These are phyloP conservation scores for Gentiana straminea DNA, from an alignment of 257 asterid genomes.

Conservation along the genomic window DNA sequence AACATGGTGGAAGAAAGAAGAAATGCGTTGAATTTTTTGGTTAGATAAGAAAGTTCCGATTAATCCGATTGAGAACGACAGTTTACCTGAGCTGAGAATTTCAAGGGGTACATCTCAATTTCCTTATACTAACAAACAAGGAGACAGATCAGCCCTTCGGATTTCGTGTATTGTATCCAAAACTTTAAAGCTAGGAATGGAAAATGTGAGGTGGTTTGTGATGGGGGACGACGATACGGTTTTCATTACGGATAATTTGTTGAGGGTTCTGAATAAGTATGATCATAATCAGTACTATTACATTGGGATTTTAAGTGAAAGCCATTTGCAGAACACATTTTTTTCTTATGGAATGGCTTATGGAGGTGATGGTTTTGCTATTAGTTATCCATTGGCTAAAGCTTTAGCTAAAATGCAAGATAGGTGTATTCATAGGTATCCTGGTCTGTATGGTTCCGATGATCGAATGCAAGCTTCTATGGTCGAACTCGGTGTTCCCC, in stretches of 20 bases:
- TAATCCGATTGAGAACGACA: conserved; percentile 13
- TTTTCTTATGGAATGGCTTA: conserved; percentile 77
- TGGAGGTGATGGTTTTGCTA: conserved; percentile 91
- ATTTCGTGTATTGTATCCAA: conserved; percentile 76
- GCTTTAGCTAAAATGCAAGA: conserved; percentile 79
- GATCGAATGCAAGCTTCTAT: too few relatives aligned
- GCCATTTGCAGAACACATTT: conserved; percentile 79
- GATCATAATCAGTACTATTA: too few relatives aligned
- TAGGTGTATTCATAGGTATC: conserved; percentile 69
- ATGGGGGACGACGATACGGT: too few relatives aligned
- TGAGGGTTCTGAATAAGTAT: too few relatives aligned
- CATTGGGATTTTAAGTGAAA: conserved; percentile 73
- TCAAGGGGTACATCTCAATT: conserved; percentile 58
- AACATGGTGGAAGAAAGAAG: conserved; percentile 52
- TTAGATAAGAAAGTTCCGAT: conserved; percentile 39
- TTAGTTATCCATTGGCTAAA: conserved; percentile 75
- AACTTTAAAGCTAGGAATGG: conserved; percentile 50
- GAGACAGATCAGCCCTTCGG: conserved; percentile 73
- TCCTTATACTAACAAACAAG: conserved; percentile 45
- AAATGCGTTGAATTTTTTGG: conserved; percentile 73
- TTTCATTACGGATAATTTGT: too few relatives aligned
- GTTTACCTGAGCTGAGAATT: conserved; percentile 44
- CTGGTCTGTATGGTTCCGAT: conserved; percentile 77
- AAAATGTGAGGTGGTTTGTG: too few relatives aligned
- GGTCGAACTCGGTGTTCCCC: too few relatives aligned